These are phyloP conservation scores for Mortierella sp. DNA, from an alignment of 371 early-diverging fungal genomes.

Conservation along the genomic window DNA sequence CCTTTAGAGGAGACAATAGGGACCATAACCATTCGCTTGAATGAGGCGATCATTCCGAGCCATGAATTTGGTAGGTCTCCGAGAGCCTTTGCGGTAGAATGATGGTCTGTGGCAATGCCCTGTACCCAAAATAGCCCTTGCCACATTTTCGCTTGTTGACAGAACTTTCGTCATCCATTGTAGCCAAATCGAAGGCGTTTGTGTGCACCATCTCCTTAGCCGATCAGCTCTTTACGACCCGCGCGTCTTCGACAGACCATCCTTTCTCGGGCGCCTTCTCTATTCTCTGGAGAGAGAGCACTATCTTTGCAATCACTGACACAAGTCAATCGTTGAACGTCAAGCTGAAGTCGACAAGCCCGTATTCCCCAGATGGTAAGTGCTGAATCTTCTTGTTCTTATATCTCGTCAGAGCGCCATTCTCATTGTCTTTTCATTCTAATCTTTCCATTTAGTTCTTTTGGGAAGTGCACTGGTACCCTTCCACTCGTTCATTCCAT, in stretches of 20 bases:
- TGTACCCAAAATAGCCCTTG: no score
- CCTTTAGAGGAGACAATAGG: conserved; percentile 43
- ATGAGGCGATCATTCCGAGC: conserved; percentile 37
- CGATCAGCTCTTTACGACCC: conserved; percentile 42
- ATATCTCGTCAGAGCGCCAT: neutral
- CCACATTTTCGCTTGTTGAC: no score
- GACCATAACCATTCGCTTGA: conserved; percentile 41
- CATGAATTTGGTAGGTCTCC: conserved; percentile 41
- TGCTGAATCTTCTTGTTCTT: neutral
- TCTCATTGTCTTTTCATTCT: no score
- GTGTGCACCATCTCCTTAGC: conserved; percentile 33
- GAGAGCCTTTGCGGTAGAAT: no score
- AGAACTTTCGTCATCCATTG: neutral
- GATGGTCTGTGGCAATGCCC: no score
- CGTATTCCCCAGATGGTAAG: conserved; percentile 50
- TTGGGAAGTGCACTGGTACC: conserved; percentile 35
- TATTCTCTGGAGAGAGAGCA: conserved; percentile 51
- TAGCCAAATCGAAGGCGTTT: conserved; percentile 47
- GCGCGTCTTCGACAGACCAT: conserved; percentile 21
- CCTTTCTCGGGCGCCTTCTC: conserved; percentile 31
- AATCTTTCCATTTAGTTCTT: conserved; percentile 7
- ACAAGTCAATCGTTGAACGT: conserved; percentile 34
- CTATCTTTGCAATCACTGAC: conserved; percentile 41
- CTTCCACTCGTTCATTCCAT: conserved; percentile 36
- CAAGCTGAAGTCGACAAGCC: conserved; percentile 37